Evolutionary conservation across 257 asterid species (phyloP).

Genomic region (Solanum chaucha): DNA sequence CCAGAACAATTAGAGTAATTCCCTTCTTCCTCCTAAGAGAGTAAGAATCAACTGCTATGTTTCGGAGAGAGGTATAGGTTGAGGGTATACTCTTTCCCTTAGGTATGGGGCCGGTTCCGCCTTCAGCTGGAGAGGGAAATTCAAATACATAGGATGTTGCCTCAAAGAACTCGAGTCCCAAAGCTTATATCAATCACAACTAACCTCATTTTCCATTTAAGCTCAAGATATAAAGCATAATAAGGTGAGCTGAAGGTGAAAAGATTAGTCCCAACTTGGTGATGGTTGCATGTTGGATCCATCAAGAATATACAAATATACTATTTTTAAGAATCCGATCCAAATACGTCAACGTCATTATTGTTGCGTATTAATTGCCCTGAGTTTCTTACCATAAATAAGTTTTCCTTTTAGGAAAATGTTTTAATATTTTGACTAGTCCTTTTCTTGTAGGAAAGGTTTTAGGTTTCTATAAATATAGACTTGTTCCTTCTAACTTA

Average conservation of each 20-base stretch:
- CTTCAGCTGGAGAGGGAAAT: background rate
- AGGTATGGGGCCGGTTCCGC: background rate
- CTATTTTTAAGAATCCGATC: background rate
- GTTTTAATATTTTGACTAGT: too few relatives aligned
- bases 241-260: too few relatives aligned
- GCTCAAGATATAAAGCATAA: background rate
- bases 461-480: too few relatives aligned
- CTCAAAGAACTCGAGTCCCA: background rate
- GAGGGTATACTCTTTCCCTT: background rate
- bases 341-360: too few relatives aligned
- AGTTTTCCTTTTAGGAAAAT: too few relatives aligned
- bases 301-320: too few relatives aligned
- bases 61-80: background rate
- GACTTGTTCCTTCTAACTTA: too few relatives aligned
- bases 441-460: too few relatives aligned
- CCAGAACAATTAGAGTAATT: background rate
- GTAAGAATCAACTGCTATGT: background rate
- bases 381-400: too few relatives aligned
- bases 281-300: background rate
- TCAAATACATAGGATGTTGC: background rate
- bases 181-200: background rate
- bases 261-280: background rate
- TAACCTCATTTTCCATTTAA: background rate
- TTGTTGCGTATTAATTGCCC: too few relatives aligned
- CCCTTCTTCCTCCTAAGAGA: background rate